Evolutionary conservation across 2,329 filamentous ascomycete species (phyloP).

Genomic region (Xylariaceae sp.): DNA sequence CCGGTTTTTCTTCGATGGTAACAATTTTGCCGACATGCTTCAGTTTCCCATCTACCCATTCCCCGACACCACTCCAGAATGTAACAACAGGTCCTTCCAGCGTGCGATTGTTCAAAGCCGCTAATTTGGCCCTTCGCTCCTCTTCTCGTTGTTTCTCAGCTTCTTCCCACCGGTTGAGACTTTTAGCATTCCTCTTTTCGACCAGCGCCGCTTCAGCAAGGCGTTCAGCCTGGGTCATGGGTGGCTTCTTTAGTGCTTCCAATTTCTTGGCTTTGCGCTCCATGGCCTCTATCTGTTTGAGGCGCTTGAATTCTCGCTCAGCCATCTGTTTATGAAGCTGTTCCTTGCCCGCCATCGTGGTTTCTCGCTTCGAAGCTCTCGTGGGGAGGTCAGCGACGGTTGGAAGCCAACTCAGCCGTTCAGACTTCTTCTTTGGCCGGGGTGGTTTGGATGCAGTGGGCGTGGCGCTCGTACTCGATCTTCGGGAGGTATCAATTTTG

Average conservation of each 20-base stretch:
- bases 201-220: conserved; percentile 77
- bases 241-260: conserved; percentile 70
- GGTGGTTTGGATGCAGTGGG: conserved; percentile 39
- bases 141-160: conserved; percentile 86
- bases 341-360: conserved; percentile 57
- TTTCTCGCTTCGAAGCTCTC: conserved; percentile 54
- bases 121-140: conserved; percentile 75
- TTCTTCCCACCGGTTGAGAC: conserved; percentile 88
- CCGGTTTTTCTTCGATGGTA: conserved; percentile 56
- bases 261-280: conserved; percentile 65
- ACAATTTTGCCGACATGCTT: conserved; percentile 65
- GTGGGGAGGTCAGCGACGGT: conserved; percentile 52
- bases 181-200: conserved; percentile 85
- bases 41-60: conserved; percentile 73
- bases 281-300: conserved; percentile 67
- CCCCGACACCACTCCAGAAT: conserved; percentile 88
- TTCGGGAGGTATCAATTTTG: conserved; percentile 52
- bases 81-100: conserved; percentile 86
- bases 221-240: conserved; percentile 83
- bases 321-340: conserved; percentile 67
- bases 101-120: conserved; percentile 81
- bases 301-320: conserved; percentile 65
- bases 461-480: conserved; percentile 29
- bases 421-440: conserved; percentile 58
- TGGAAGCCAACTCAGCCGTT: conserved; percentile 56